Percentiles rank a stretch among this genome's conserved stretches.
Conservation (phyloP, 352 stramenopile species). For the Pythium rishiriense region DNA sequence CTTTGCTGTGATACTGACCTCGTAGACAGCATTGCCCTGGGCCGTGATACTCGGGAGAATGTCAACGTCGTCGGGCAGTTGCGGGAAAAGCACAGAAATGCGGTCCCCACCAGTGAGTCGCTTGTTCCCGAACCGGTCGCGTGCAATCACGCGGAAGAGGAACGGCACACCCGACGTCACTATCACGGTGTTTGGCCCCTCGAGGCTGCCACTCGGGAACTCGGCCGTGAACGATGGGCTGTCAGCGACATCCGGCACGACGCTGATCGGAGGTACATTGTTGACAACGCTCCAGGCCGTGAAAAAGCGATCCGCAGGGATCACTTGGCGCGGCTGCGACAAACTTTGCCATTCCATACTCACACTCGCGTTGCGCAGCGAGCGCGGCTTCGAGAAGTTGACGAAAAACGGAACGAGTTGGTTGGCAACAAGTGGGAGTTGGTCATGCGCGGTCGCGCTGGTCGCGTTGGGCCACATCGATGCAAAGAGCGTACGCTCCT, state of each 20-base stretch:
- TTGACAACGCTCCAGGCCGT: slow-evolving; percentile 59
- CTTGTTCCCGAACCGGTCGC: slow-evolving; percentile 26
- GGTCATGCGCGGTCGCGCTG: slow-evolving; percentile 2
- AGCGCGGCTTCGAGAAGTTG: slow-evolving; percentile 49
- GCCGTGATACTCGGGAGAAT: slow-evolving; percentile 13
- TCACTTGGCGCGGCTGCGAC: slow-evolving; percentile 42
- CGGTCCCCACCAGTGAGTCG: slow-evolving; percentile 20
- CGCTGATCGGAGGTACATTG: slow-evolving; percentile 39
- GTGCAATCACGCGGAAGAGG: slow-evolving; percentile 20
- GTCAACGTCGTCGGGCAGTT: slow-evolving; percentile 8
- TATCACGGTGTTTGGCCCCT: background rate
- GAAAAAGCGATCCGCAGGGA: slow-evolving; percentile 46
- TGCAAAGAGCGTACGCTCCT: slow-evolving; percentile 10
- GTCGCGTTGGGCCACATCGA: slow-evolving; percentile 28
- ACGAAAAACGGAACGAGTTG: slow-evolving; percentile 45
- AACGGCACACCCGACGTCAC: slow-evolving; percentile 13
- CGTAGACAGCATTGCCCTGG: slow-evolving; percentile 18
- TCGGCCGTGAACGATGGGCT: slow-evolving; percentile 24
- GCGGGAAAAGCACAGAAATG: slow-evolving; percentile 20
- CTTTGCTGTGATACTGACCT: slow-evolving; percentile 17
- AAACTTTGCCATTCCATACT: slow-evolving; percentile 57
- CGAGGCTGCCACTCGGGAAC: slow-evolving; percentile 9
- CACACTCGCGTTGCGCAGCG: slow-evolving; percentile 35
- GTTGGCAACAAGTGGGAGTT: slow-evolving; percentile 34
- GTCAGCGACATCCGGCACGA: slow-evolving; percentile 12